Conservation (phyloP, 805 yeast genomes). For the Candida schatavii region DNA sequence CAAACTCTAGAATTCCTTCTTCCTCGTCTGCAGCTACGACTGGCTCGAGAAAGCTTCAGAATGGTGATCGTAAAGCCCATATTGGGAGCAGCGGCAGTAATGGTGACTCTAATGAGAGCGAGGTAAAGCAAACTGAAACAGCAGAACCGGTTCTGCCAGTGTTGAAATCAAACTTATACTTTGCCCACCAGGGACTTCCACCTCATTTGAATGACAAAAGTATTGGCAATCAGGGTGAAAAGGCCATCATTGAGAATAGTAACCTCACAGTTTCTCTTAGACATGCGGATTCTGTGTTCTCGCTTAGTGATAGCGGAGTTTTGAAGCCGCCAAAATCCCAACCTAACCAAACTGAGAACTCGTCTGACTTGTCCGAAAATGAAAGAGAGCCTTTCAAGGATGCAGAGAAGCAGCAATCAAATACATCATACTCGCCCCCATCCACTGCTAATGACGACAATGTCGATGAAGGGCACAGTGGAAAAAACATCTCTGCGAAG, state of each 20-base stretch:
- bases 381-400: conserved; percentile 30
- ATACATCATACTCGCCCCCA: background rate
- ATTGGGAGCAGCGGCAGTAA: conserved; percentile 2
- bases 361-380: conserved; percentile 18
- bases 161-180: conserved; percentile 45
- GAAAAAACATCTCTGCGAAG: background rate
- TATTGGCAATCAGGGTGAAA: conserved; percentile 15
- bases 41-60: background rate
- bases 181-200: conserved; percentile 58
- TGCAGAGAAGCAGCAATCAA: background rate
- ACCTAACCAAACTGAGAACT: conserved; percentile 9
- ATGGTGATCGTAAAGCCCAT: no score
- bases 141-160: conserved; percentile 20
- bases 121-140: background rate
- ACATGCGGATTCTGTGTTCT: conserved; percentile 36
- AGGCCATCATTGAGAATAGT: conserved; percentile 16
- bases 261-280: conserved; percentile 35
- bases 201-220: conserved; percentile 42
- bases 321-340: conserved; percentile 19
- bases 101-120: background rate
- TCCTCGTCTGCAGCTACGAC: conserved; percentile 8
- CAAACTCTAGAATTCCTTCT: conserved; percentile 21
- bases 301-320: conserved; percentile 15
- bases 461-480: background rate
- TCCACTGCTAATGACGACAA: background rate